phyloP scores from a whole-genome alignment of 2,329 filamentous ascomycete species.

The Juglanconis juglandina region DNA sequence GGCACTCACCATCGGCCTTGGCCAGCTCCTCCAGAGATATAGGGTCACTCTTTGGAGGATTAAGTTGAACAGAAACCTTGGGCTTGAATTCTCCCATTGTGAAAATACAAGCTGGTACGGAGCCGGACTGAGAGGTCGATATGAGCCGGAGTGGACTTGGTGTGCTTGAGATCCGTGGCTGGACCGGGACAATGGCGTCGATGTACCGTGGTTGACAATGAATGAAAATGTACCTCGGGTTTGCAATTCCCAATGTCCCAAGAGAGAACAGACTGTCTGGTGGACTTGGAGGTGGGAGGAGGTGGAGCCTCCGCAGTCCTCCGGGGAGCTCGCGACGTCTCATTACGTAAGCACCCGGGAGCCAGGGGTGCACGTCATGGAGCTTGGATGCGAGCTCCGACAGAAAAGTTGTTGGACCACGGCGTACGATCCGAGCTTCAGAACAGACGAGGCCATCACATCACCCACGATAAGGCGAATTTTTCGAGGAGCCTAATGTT shows the following conservation, averaged over 20 bases:
- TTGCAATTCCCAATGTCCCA: too few species aligned
- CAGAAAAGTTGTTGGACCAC: not conserved
- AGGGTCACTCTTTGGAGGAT: slow-evolving; percentile 81
- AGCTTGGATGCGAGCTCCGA: slow-evolving; percentile 6
- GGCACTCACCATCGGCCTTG: slow-evolving; percentile 72
- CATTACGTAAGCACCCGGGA: not conserved
- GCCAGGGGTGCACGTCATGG: not conserved
- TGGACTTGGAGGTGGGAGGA: slow-evolving; percentile 1
- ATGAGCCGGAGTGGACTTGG: not conserved
- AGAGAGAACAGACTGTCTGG: not conserved
- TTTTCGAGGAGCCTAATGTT: not conserved
- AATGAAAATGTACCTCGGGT: too few species aligned
- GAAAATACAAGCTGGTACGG: not conserved
- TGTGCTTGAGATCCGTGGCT: not conserved
- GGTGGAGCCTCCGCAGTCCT: not conserved
- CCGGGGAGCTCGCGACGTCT: not conserved
- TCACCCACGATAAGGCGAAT: not conserved
- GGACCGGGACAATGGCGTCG: too few species aligned
- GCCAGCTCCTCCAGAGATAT: slow-evolving; percentile 79
- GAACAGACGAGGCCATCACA: not conserved
- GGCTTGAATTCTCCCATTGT: slow-evolving; percentile 70
- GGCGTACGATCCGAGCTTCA: not conserved
- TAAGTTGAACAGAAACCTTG: slow-evolving; percentile 70
- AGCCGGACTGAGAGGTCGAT: not conserved
- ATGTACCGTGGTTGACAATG: too few species aligned